Evolutionary conservation across 108 stramenopile genomes (phyloP), one percentile per base, ranked within the genome.

Genomic region (Aurantiochytrium sp.): DNA sequence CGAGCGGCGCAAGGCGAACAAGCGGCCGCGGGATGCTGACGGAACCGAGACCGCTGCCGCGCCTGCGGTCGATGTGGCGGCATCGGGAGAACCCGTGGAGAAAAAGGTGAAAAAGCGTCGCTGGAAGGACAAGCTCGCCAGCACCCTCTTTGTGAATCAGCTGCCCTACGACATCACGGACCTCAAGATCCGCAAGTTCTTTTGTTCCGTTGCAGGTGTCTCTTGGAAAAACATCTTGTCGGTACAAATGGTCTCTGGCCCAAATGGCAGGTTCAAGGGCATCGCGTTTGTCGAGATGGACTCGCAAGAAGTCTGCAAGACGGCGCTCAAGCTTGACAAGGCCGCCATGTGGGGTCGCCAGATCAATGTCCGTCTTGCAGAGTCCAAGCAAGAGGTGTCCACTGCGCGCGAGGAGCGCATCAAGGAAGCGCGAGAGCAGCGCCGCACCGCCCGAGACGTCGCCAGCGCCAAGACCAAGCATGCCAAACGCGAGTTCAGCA

Each of bases 121-220:
- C n/a, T 83, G 76, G 76, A 53, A 47, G 49, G 76, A 83, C 76
- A 83, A 83, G 76, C 25, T 53, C 23, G 51, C 45, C 12, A n/a
- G 76, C 76, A 83, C 76, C 18, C 76, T 83, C 23, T 83, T 83
- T 35, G 49, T 83, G 76, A 83, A 83, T 45, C 76, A 83, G 76
- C 45, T 83, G 16, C 49, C 76, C 12, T 83, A 83, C 76, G 76
- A 83, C 45, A 16, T 47, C 4, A 83, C 76, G n/a, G 76, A 83
- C 16, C 49, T 25, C 16, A 12, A 83, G 51, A 47, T 83, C 49
- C 45, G 51, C n/a, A 83, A 53, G 12, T 53, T 83, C 51, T 47
- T 83, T 12, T 47, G 49, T 16, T 53, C 49, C 76, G 51, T 53
- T 14, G n/a, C 49, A 12, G 76, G 76, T 18, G 16, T 83, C 49